A percentile compares a stretch with the other conserved stretches of the same genome.
Conservation (phyloP, 2,329 filamentous ascomycete species). For the Fusarium sp. region DNA sequence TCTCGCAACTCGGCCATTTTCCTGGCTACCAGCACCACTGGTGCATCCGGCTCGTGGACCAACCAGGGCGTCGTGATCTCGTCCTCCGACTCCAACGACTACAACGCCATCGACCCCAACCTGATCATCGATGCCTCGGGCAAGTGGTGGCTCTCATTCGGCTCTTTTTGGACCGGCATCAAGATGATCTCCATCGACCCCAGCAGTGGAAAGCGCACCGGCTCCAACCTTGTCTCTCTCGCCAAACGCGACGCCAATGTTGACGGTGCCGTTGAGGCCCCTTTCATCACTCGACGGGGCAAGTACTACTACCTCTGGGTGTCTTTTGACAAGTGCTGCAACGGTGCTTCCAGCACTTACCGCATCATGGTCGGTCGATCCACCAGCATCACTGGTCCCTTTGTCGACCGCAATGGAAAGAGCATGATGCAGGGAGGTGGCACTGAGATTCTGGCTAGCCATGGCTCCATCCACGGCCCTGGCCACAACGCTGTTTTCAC, state of each 20-base stretch:
- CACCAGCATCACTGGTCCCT: constrained; percentile 45
- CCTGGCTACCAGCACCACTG: constrained; percentile 46
- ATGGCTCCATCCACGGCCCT: constrained; percentile 46
- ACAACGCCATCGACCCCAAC: constrained; percentile 48
- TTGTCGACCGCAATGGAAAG: constrained; percentile 42
- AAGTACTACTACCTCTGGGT: constrained; percentile 50
- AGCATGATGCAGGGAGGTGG: constrained; percentile 46
- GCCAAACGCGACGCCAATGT: constrained; percentile 35
- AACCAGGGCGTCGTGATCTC: constrained; percentile 46
- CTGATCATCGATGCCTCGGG: constrained; percentile 44
- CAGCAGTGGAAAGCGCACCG: constrained; percentile 41
- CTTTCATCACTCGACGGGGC: constrained; percentile 45
- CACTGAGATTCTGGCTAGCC: constrained; percentile 45
- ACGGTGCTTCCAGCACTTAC: constrained; percentile 47
- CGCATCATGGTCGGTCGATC: constrained; percentile 50
- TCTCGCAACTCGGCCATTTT: constrained; percentile 46
- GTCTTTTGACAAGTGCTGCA: constrained; percentile 48
- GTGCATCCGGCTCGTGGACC: constrained; percentile 46
- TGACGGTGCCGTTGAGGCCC: constrained; percentile 45
- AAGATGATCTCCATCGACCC: constrained; percentile 45
- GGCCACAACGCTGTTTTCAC: constrained; percentile 49
- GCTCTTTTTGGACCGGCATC: constrained; percentile 49
- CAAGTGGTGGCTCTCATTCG: constrained; percentile 49
- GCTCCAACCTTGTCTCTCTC: constrained; percentile 40
- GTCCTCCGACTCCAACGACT: constrained; percentile 35